phyloP scores from a whole-genome alignment of 2,329 filamentous ascomycete genomes.

The Helicocarpus griseus region DNA sequence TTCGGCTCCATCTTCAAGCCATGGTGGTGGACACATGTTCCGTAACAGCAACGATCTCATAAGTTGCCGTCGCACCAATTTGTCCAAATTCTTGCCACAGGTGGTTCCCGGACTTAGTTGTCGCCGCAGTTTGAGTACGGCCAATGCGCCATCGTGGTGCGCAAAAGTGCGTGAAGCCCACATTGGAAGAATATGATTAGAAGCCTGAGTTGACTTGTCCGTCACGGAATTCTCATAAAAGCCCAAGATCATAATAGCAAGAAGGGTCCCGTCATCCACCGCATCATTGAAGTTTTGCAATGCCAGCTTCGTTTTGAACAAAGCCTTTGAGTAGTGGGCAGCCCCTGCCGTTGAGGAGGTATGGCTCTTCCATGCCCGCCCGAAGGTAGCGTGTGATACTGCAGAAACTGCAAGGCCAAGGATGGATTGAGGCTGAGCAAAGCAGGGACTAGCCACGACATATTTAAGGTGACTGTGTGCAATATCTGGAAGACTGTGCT shows the following conservation, averaged over 20 bases:
- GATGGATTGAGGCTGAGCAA: not conserved
- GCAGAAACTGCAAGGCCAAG: not conserved
- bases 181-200: not conserved
- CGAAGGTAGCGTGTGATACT: not conserved
- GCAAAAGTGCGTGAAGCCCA: not conserved
- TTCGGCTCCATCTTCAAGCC: conserved; percentile 1
- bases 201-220: not conserved
- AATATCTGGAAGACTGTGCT: not conserved
- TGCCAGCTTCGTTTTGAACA: not conserved
- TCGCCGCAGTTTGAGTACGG: not conserved
- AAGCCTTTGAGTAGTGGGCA: not conserved
- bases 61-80: conserved; percentile 1
- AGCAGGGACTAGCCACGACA: not conserved
- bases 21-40: not conserved
- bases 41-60: not conserved
- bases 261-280: not conserved
- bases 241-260: not conserved
- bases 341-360: not conserved
- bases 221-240: conserved; percentile 1
- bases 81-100: not conserved
- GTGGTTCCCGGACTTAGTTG: not conserved
- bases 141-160: conserved; percentile 1
- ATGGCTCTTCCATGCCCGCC: not conserved
- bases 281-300: not conserved
- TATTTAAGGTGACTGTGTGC: conserved; percentile 1